Evolutionary conservation across 2,329 filamentous ascomycete species (phyloP), one percentile per base, ranked within the genome.

Genomic region (Cryoendolithus antarcticus): DNA sequence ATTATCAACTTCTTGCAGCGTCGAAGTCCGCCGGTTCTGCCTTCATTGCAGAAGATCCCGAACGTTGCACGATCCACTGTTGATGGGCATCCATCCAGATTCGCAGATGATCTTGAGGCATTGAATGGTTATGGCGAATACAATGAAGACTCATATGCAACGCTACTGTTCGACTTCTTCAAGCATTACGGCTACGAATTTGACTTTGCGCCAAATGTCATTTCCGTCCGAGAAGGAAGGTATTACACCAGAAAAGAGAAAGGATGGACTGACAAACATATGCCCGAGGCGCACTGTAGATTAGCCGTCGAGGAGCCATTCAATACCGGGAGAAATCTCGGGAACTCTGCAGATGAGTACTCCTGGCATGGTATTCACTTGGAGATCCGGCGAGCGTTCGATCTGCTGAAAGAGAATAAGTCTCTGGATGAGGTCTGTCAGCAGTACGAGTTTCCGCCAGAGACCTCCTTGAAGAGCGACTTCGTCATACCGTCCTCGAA

Each of bases 221-320:
- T 96, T 30, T 96, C 91, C 1, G 80, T 98, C 36, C 78, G 88
- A 13, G 73, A 82, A 50, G 91, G 89, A 8, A 81, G 74, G 51
- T 64, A 88, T 40, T 65, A 93, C 40, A 78, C 80, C 6, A 89
- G 94, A 59, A 72, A 76, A 45, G 85, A 86, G 41, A 96, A 96
- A 66, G 80, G 80, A 19, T 96, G 91, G 91, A 77, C 88, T 54
- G 44, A 49, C 39, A 69, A 69, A 51, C 19, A 21, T 6, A 21
- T 21, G 19, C 19, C 19, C 19, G 66, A 70, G 42, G 64, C 63
- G 10, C 58, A 62, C 54, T 91, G 93, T 53, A 77, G 82, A 46
- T 71, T 98, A 27, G 95, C 89, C 57, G 85, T 98, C 8, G 91
- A 98, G 58, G 91, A 98, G 59, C 91, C 91, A 0, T 98, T 98